Evolutionary conservation across 768 basidiomycete species (phyloP).

Genomic region (Suillus paluster): DNA sequence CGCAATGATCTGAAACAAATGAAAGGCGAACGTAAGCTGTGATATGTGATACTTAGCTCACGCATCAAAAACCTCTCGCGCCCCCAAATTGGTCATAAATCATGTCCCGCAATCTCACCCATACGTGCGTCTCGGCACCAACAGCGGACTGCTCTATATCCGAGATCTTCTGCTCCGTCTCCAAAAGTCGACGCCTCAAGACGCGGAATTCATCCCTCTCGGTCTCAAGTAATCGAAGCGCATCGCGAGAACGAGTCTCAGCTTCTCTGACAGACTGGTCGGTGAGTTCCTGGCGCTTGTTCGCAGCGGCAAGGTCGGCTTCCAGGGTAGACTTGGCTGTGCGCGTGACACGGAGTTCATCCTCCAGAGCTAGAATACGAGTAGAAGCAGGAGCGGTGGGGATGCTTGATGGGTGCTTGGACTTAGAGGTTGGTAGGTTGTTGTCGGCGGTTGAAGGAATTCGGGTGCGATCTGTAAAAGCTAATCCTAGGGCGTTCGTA

Average conservation of each 20-base stretch:
- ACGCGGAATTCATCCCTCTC: slow-evolving; percentile 23
- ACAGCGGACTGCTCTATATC: slow-evolving; percentile 20
- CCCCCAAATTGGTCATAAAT: slow-evolving; percentile 31
- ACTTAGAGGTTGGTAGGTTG: background rate
- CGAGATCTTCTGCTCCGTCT: slow-evolving; percentile 25
- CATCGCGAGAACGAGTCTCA: slow-evolving; percentile 27
- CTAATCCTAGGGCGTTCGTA: slow-evolving; percentile 29
- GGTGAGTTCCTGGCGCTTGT: slow-evolving; percentile 13
- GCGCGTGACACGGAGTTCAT: slow-evolving; percentile 24
- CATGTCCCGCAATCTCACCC: slow-evolving; percentile 34
- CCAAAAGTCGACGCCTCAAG: slow-evolving; percentile 27
- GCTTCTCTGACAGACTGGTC: slow-evolving; percentile 1
- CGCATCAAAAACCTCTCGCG: slow-evolving; percentile 1
- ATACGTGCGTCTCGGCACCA: slow-evolving; percentile 25
- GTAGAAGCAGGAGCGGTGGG: slow-evolving; percentile 10
- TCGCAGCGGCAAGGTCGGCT: slow-evolving; percentile 22
- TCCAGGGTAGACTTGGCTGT: slow-evolving; percentile 20
- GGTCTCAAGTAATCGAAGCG: slow-evolving; percentile 21
- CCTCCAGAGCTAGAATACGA: slow-evolving; percentile 28
- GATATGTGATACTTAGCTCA: background rate
- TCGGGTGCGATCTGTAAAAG: slow-evolving; percentile 21
- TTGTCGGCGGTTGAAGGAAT: slow-evolving; percentile 1
- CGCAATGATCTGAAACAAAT: slow-evolving; percentile 6
- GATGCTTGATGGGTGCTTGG: background rate
- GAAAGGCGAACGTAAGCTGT: background rate